Base-by-base conservation (phyloP, 305 asterid genomes). In the Striga hermonthica region DNA sequence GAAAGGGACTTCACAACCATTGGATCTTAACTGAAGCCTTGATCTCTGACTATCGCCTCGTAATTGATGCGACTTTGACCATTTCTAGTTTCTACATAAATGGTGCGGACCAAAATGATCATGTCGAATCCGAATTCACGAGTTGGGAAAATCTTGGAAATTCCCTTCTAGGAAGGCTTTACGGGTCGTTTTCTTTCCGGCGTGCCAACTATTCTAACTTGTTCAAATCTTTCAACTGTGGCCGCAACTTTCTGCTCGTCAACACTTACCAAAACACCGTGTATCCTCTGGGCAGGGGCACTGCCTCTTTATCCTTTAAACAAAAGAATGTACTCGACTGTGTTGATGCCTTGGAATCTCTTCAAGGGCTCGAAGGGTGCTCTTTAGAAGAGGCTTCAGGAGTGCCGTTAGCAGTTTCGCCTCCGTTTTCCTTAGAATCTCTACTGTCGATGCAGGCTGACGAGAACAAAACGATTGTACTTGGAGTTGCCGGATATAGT, bases 401-500 rank as follows among this genome's bases (percentile, higher is more conserved):
- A 58, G 43, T 44, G 71, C 66, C 75, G 2, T 39, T 61, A 43
- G 52, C 86, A 62, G 43, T 80, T 69, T 77, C 86, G 14, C 80
- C 79, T 73, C 83, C 92, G 55, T 43, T 81, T 35, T 78, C 96
- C 22, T 71, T 90, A 9, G 95, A 90, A 45, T 68, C 73, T 68
- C 73, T 93, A 45, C 80, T 90, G 9, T 75, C 86, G 4, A 47
- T 74, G 62, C 86, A 76, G 10, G 89, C 90, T 62, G 90, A 84
- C 76, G 69, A 71, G 78, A 83, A 88, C 62, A 86, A 76, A 80
- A 83, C 87, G 11, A 70, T 93, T 73, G 76, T 86, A 38, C 85
- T 93, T 60, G 97, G 95, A 45, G 70, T 93, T 80, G 97, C 95
- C 66, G 97, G 96, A 66, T 79, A 80, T 72, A 93, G 87, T 66